Evolutionary conservation across 164 flowering plant species (phyloP).

Genomic region (Echeveria elegans): DNA sequence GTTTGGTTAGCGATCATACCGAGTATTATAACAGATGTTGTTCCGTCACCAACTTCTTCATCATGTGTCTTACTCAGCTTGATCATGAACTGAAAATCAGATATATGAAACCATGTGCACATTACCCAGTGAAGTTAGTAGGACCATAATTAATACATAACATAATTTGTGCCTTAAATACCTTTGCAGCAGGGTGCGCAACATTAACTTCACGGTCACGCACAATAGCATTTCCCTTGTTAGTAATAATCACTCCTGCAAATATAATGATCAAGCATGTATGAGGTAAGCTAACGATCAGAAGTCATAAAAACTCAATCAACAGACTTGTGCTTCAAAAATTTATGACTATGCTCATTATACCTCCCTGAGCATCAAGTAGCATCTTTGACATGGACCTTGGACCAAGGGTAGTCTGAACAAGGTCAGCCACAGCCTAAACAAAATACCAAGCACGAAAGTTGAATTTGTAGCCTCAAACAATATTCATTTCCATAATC

Average conservation of each 20-base stretch:
- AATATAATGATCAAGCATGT: background rate
- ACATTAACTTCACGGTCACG: slow-evolving; percentile 87
- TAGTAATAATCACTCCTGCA: slow-evolving; percentile 88
- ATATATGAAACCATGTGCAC: background rate
- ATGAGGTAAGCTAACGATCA: background rate
- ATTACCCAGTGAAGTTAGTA: background rate
- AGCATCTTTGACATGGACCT: slow-evolving; percentile 96
- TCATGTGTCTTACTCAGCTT: slow-evolving; percentile 95
- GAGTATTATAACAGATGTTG: slow-evolving; percentile 91
- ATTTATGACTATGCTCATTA: background rate
- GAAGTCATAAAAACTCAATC: background rate
- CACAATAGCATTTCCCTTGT: slow-evolving; percentile 94
- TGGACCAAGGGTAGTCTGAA: slow-evolving; percentile 94
- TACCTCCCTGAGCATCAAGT: slow-evolving; percentile 87
- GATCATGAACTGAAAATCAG: slow-evolving; percentile 76
- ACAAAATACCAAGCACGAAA: background rate
- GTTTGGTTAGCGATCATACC: slow-evolving; percentile 30
- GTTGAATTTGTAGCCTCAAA: background rate
- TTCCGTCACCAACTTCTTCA: slow-evolving; percentile 99
- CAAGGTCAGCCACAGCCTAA: slow-evolving; percentile 93
- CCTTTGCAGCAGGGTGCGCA: slow-evolving; percentile 99
- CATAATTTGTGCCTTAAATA: slow-evolving; percentile 4
- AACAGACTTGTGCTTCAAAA: background rate
- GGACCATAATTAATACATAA: background rate
- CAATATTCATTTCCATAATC: background rate